Evolutionary conservation across 129 eudicot genomes (phyloP), one percentile per base, ranked within the genome.

Genomic region (Solidago caesia): DNA sequence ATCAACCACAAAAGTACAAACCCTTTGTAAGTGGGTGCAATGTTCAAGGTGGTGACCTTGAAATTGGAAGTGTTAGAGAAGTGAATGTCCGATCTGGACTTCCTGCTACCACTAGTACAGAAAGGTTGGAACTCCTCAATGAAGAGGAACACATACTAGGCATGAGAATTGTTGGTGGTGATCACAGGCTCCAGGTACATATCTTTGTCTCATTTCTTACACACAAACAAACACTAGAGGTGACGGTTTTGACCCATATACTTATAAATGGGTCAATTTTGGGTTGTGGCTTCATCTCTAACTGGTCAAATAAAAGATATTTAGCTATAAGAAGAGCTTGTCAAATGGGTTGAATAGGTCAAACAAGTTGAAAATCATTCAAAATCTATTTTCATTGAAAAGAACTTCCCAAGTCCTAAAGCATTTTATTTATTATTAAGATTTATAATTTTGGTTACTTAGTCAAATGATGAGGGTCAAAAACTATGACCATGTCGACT

Each of bases 41-140:
- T 66, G 71, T 21, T 5, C 71, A 66, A 66, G 29, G 71, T 6
- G 39, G 64, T 64, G 68, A 64, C 71, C 49, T 66, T 5, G 71
- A 66, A 66, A 66, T 66, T 66, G 71, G 71, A 66, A 66, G 71
- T 45, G 53, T 66, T 21, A 66, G 71, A 66, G 71, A 66, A 66
- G 52, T 66, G 15, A 66, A 66, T 66, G 71, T 66, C 10, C 49
- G 71, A 66, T 66, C 71, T 66, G 71, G 71, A 66, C 71, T 66
- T 44, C 71, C 71, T 66, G 71, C 71, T 43, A 66, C 71, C 71
- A 66, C 71, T 5, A 66, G 71, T 45, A 66, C 71, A 44, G 71
- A 66, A 66, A 66, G 49, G 55, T 66, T 66, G 71, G 71, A 66
- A 43, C 71, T 66, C 42, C 42, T 66, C 29, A 66, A 66, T 66